Evolutionary conservation across 805 yeast species (phyloP).

Genomic region (Starmerella khaoyaiensis): DNA sequence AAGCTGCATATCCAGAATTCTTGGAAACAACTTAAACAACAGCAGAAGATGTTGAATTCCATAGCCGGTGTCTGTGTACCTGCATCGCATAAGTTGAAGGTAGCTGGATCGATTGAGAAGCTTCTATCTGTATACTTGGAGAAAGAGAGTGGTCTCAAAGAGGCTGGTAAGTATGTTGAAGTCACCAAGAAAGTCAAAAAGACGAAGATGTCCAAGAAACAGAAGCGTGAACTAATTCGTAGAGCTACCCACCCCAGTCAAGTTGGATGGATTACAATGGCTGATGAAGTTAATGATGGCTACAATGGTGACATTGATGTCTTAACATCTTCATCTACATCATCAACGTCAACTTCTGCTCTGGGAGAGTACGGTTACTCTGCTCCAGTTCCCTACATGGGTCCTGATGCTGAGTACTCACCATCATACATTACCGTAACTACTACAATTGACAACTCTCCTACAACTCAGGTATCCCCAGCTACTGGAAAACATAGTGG

Average conservation of each 20-base stretch:
- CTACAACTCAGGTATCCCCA: background rate
- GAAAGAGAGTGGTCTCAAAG: constrained; percentile 6
- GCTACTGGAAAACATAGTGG: background rate
- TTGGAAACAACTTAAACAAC: constrained; percentile 2
- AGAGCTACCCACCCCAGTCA: too few species aligned
- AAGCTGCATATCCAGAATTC: constrained; percentile 1
- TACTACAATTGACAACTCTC: constrained; percentile 1
- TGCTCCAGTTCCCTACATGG: background rate
- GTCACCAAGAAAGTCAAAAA: background rate
- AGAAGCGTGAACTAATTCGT: background rate
- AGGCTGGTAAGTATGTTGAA: constrained; percentile 5
- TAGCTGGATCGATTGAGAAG: constrained; percentile 1
- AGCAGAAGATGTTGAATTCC: constrained; percentile 9
- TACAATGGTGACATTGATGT: constrained; percentile 6
- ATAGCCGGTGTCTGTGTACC: constrained; percentile 9
- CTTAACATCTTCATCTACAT: constrained; percentile 1
- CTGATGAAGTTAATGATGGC: constrained; percentile 11
- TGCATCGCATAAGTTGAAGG: constrained; percentile 4
- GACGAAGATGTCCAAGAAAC: background rate
- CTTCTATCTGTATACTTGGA: constrained; percentile 2
- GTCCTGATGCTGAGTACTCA: background rate
- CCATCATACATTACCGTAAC: constrained; percentile 8
- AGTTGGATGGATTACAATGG: constrained; percentile 16
- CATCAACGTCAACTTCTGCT: background rate
- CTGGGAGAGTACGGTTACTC: background rate